Evolutionary conservation across 768 basidiomycete species (phyloP), one percentile per base, ranked within the genome.

Genomic region (Boletus vinaceobasis): DNA sequence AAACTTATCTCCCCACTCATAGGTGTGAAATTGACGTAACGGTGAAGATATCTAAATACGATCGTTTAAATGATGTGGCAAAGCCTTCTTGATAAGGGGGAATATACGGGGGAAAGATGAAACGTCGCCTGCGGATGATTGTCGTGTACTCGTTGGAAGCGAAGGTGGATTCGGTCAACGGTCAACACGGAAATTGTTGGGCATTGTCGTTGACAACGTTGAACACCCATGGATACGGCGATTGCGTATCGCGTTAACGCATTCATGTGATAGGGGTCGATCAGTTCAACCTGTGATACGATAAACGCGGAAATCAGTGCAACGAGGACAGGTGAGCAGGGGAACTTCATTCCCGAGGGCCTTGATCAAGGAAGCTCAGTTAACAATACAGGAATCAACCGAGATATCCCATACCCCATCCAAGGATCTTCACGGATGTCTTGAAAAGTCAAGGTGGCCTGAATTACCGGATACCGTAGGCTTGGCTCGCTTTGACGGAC

Each of bases 181-280:
- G 35, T 27, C 43, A 50, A 31, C 29, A 6, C 58, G 59, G 58
- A 61, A 63, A 57, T 64, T 49, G 55, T 21, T 4, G n/a, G 35
- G 55, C 15, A 1, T 23, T 23, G 23, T 23, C 23, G 23, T 23
- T 23, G 23, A 23, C 23, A 23, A 23, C 23, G 23, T 23, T 46
- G 31, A 19, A 29, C 15, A 4, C 29, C 29, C 26, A 9, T 29
- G 17, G 50, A 32, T 32, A 27, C 17, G 19, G 37, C 19, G 33
- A 21, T 27, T 19, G 40, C 5, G n/a, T 32, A 36, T 35, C 26
- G 23, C 7, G 11, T 21, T 19, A 43, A 8, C 14, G 17, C 7
- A 77, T 58, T 58, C 56, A 57, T 58, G 59, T 56, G 54, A 56
- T 40, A 14, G 47, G 23, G 53, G 55, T 42, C 49, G 53, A 61